Base-by-base conservation (phyloP, 2,329 filamentous ascomycete genomes). In the Pseudocercospora macadamiae region DNA sequence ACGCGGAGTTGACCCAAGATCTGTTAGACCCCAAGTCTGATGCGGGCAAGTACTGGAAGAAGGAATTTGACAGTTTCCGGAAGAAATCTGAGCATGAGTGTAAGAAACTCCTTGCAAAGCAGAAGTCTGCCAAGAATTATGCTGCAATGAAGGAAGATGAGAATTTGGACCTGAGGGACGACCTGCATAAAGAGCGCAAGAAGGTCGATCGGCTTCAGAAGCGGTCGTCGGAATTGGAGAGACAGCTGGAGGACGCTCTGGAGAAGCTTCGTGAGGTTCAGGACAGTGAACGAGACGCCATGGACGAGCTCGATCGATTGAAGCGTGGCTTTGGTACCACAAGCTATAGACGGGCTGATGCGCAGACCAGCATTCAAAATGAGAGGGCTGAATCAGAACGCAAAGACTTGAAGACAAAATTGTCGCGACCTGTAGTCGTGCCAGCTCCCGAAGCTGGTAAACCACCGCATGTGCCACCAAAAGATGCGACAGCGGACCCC, bases 31-130 rank as follows among this genome's bases (percentile, higher is more conserved):
- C 90, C 5, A 84, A 86, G 63, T 91, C 89, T 1, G 83, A 88
- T 59, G 91, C 89, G 3, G 89, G 89, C 5, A 86, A 83, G 67
- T 92, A 89, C 74, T 93, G 90, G 90, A 93, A 93, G 74, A 82
- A 84, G 21, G 85, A 91, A 69, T 93, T 89, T 67, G 83, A 90
- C 65, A 83, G 81, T 55, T 93, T 93, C 69, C 86, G 90, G 49
- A 80, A 85, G 44, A 88, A 89, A 62, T 89, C 89, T 63, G 86
- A 85, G 72, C 82, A 80, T 42, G 88, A 93, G 73, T 87, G 92
- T 80, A 86, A 87, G 76, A 90, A 89, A 76, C 80, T 93, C 69
- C 83, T 93, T 70, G 86, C 85, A 70, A 93, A 92, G 79, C 91
- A 92, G 77, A 85, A 90, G 70, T 80, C 91, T 62, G 89, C 89